Base-by-base conservation (phyloP, 2,329 filamentous ascomycete genomes). In the Ophiosphaerella herpotricha region DNA sequence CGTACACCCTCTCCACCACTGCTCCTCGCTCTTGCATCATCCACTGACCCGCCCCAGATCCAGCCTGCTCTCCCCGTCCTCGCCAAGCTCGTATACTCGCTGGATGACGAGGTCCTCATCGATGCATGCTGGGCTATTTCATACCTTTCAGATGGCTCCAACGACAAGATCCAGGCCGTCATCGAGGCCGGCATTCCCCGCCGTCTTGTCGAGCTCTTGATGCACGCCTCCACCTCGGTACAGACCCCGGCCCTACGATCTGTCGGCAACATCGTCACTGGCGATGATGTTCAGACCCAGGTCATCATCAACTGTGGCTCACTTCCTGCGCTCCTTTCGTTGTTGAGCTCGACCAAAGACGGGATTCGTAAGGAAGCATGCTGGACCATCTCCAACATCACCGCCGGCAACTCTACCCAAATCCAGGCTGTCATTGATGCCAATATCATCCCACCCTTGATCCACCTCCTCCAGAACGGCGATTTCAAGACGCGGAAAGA, bases 81-180 rank as follows among this genome's bases (percentile, higher is more conserved):
- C 52, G 86, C 94, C 63, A 99, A 99, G 82, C 86, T 99, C 32
- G 93, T 99, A 54, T 99, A 99, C 79, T 97, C 94, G 57, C 85
- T 99, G 48, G 94, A 99, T 71, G 94, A 99, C 64, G 94, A 99
- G 75, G 94, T 99, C 51, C 81, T 99, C 54, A 99, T 99, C 68
- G 94, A 99, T 76, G 94, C 94, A 52, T 99, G 94, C 86, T 99
- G 94, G 94, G 94, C 94, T 55, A 97, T 99, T 70, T 97, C 93
- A 1, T 99, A 99, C 73, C 85, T 99, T 16, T 97, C 94, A 3
- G 94, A 99, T 75, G 94, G 94, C 37, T 90, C 92, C 67, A 99
- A 99, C 75, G 94, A 99, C 72, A 99, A 99, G 82, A 99, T 99
- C 59, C 94, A 99, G 78, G 93, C 94, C 39, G 94, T 99, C 48